A percentile compares a stretch with the other conserved stretches of the same genome.
Conservation (phyloP, 192 early-diverging fungal genomes). For the Mortierella alpina region DNA sequence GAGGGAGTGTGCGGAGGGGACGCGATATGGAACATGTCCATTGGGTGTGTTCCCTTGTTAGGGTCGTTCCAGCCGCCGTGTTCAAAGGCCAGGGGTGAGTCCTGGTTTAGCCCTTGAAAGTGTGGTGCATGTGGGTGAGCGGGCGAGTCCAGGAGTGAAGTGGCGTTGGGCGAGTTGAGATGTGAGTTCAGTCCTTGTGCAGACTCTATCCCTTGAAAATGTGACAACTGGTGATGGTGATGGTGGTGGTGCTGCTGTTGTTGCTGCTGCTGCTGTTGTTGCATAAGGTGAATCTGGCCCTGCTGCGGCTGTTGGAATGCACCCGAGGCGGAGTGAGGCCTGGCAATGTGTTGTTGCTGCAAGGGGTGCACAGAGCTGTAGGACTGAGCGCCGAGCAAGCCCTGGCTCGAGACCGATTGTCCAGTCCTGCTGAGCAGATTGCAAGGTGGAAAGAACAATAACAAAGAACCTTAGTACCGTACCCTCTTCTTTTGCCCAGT, state of each 20-base stretch:
- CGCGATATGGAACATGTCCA: slow-evolving; percentile 47
- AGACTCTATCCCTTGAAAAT: slow-evolving; percentile 32
- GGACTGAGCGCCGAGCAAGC: slow-evolving; percentile 21
- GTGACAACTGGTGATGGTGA: slow-evolving; percentile 21
- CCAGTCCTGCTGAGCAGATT: slow-evolving; percentile 8
- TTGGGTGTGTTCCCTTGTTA: slow-evolving; percentile 9
- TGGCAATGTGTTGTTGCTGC: slow-evolving; percentile 36
- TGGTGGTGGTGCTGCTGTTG: slow-evolving; percentile 16
- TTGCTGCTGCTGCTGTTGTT: slow-evolving; percentile 31
- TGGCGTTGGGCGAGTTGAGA: slow-evolving; percentile 19
- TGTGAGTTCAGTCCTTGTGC: slow-evolving; percentile 28
- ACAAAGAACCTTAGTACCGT: not conserved
- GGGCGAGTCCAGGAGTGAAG: slow-evolving; percentile 20
- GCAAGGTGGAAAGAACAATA: not conserved
- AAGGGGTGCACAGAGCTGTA: slow-evolving; percentile 29
- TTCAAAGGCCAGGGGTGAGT: slow-evolving; percentile 29
- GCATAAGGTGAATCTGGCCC: slow-evolving; percentile 20
- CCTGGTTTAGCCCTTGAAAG: slow-evolving; percentile 23
- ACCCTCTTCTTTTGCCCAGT: not conserved
- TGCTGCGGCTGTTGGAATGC: slow-evolving; percentile 12
- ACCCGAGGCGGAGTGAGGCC: not conserved
- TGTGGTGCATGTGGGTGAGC: slow-evolving; percentile 9
- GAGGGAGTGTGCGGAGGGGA: slow-evolving; percentile 48
- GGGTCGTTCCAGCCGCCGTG: slow-evolving; percentile 28
- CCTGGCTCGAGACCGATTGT: slow-evolving; percentile 19